These are phyloP conservation scores for Arabidopsis thaliana DNA, from an alignment of 345 rosid species.

Conservation along the genomic window DNA sequence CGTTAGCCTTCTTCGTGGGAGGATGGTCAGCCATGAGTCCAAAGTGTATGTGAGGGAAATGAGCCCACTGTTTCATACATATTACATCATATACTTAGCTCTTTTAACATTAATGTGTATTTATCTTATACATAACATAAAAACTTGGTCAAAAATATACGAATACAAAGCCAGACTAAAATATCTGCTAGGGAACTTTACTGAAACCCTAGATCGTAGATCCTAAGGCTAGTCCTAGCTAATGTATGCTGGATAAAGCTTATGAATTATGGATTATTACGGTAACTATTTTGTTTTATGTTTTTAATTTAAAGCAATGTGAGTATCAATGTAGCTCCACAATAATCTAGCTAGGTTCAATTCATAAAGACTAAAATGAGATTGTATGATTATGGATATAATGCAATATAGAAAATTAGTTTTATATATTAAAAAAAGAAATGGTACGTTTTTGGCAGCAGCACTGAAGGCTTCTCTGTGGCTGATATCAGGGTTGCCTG, in stretches of 20 bases:
- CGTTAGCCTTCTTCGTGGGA: constrained; percentile 73
- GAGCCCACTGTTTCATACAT: constrained; percentile 79
- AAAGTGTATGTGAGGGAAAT: constrained; percentile 93
- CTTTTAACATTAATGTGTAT: no score
- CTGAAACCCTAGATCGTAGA: constrained; percentile 29
- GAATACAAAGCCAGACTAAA: background rate
- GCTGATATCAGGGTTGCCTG: constrained; percentile 93
- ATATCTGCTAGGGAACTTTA: background rate
- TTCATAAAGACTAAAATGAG: background rate
- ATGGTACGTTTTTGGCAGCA: constrained; percentile 90
- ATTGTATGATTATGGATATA: background rate
- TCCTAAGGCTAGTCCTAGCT: background rate
- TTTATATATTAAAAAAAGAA: background rate
- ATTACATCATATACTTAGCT: background rate
- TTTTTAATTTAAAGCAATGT: background rate
- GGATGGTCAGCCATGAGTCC: constrained; percentile 97
- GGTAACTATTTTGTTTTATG: background rate
- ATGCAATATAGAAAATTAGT: background rate
- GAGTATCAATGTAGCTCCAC: constrained; percentile 3
- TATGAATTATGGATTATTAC: constrained; percentile 1
- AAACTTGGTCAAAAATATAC: background rate
- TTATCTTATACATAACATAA: background rate
- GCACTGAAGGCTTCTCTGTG: constrained; percentile 99
- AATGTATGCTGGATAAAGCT: constrained; percentile 18
- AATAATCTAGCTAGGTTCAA: constrained; percentile 20